These are phyloP conservation scores for Fistulinella cinereoalba DNA, from an alignment of 1,284 basidiomycete species.

Conservation along the genomic window DNA sequence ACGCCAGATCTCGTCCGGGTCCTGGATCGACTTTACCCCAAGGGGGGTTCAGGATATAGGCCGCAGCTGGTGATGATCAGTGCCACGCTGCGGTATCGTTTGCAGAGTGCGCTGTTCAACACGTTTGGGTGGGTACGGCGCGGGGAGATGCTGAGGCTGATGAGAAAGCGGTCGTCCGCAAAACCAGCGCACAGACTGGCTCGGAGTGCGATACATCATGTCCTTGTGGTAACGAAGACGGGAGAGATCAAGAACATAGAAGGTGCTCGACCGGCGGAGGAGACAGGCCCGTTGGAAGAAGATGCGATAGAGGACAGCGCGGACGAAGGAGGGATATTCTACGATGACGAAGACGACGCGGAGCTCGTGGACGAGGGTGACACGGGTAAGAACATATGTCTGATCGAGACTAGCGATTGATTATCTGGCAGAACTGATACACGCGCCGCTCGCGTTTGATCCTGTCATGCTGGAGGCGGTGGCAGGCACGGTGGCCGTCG, in stretches of 20 bases:
- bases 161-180: constrained; percentile 29
- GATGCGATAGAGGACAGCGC: constrained; percentile 4
- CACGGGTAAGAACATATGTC: constrained; percentile 17
- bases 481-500: constrained; percentile 65
- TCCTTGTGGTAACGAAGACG: constrained; percentile 55
- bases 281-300: background rate
- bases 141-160: constrained; percentile 46
- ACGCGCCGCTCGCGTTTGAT: constrained; percentile 51
- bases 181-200: constrained; percentile 25
- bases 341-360: constrained; percentile 22
- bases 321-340: constrained; percentile 16
- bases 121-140: constrained; percentile 56
- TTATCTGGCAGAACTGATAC: constrained; percentile 40
- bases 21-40: constrained; percentile 53
- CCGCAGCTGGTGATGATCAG: constrained; percentile 68
- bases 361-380: constrained; percentile 23
- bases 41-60: constrained; percentile 13
- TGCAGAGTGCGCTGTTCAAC: constrained; percentile 48
- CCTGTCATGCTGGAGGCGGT: constrained; percentile 60
- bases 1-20: constrained; percentile 56
- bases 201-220: constrained; percentile 50
- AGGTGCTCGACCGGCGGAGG: constrained; percentile 24
- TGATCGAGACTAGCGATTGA: constrained; percentile 4
- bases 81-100: constrained; percentile 59
- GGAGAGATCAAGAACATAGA: constrained; percentile 51